Evolutionary conservation across 331 rosid species (phyloP).

Genomic region (Dryas integrifolia): DNA sequence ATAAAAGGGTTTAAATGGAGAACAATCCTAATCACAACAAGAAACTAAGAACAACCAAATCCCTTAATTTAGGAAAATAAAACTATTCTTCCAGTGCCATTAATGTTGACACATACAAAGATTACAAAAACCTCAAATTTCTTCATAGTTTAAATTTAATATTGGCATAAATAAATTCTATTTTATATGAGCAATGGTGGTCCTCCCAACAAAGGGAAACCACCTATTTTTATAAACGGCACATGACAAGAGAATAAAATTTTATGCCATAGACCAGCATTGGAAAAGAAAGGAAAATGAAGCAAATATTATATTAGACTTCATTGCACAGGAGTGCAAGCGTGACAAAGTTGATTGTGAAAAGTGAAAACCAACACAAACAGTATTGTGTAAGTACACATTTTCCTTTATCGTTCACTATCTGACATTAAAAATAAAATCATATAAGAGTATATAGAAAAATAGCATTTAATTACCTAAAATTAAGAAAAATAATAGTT

Average conservation of each 20-base stretch:
- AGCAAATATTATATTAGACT: background rate
- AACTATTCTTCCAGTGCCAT: too few relatives aligned
- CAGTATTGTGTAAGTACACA: background rate
- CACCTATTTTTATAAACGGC: background rate
- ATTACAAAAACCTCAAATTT: too few relatives aligned
- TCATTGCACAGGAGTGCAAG: background rate
- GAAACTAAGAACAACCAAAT: too few relatives aligned
- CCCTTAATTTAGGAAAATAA: too few relatives aligned
- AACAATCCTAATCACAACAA: too few relatives aligned
- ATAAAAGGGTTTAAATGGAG: background rate
- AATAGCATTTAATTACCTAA: background rate
- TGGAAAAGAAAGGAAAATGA: background rate
- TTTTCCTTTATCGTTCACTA: background rate
- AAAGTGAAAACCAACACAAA: background rate
- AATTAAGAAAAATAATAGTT: background rate
- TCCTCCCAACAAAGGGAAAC: background rate
- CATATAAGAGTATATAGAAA: background rate
- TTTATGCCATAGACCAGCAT: background rate
- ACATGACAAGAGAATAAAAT: background rate
- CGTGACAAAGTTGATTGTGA: background rate
- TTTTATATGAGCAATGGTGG: background rate
- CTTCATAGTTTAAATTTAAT: too few relatives aligned
- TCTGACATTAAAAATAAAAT: background rate
- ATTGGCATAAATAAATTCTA: too few relatives aligned
- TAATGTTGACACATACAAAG: too few relatives aligned